These are phyloP conservation scores for Microstegium vimineum DNA, from an alignment of 176 grass and related monocot genomes.

Conservation along the genomic window DNA sequence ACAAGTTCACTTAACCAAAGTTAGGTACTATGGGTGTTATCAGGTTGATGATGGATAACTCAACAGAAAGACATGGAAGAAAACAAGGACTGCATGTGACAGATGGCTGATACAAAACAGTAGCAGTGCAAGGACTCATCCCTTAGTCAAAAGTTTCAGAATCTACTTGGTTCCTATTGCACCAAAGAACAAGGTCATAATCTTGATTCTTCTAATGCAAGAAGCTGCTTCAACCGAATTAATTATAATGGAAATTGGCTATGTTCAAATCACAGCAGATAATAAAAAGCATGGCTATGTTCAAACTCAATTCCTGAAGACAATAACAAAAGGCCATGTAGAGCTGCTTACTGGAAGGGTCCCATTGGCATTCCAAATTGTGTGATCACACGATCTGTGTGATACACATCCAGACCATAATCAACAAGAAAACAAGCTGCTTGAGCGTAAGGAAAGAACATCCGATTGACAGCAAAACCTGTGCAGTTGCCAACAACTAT, in stretches of 20 bases:
- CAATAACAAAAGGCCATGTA: not conserved
- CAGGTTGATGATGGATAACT: not conserved
- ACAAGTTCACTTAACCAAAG: not conserved
- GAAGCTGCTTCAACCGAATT: not conserved
- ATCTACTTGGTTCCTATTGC: not conserved
- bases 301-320: not conserved
- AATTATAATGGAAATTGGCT: not conserved
- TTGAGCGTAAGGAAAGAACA: conserved; percentile 79
- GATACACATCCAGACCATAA: conserved; percentile 71
- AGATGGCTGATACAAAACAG: not conserved
- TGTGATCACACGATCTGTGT: conserved; percentile 49
- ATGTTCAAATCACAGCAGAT: not conserved
- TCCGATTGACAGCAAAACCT: conserved; percentile 78
- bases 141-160: conserved; percentile 1
- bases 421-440: conserved; percentile 70
- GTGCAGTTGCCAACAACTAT: conserved; percentile 78
- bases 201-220: conserved; percentile 6
- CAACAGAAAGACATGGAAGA: not conserved
- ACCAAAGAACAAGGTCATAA: not conserved
- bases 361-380: conserved; percentile 97
- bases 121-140: not conserved
- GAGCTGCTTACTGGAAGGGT: conserved; percentile 67
- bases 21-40: not conserved
- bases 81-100: not conserved
- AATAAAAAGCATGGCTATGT: not conserved